Base-by-base conservation (phyloP, 1,284 basidiomycete species). In the Rhodotorula sp. region DNA sequence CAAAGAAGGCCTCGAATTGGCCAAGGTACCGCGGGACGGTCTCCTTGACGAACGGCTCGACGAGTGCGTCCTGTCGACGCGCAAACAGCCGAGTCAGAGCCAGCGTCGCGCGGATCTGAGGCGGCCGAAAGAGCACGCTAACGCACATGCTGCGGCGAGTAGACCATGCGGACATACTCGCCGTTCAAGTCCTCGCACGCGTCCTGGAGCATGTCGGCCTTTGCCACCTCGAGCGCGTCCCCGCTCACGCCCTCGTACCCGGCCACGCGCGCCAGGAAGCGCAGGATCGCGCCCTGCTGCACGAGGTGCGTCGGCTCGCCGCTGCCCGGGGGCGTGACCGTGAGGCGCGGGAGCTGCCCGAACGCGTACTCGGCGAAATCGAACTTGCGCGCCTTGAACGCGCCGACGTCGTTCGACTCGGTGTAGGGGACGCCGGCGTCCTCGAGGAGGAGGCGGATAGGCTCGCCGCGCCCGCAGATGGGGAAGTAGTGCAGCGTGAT, bases 401-500 rank as follows among this genome's bases (percentile, higher is more conserved):
- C 13, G 12, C 42, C 49, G 9, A 58, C 48, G 14, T 61, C 63
- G 54, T 56, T 66, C 16, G 44, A 44, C 42, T 60, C 63, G 42
- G 41, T 14, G 54, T 52, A 70, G 27, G 44, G 14, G 16, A 66
- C 27, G n/a, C 54, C 54, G 16, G 49, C 62, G 60, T 70, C 68
- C 13, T 44, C 55, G 54, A 70, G 63, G 45, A 70, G 45, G 48
- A 48, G 21, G 16, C 68, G 63, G 34, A 70, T 56, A 0, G 68
- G 64, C 55, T 65, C 68, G 27, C 56, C 68, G 17, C 68, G 68
- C 9, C 68, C 68, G 12, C 50, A 49, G 66, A 67, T 67, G 54
- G 34, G 52, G 41, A 67, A 67, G 66, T 48, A 49, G 27, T 48
- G 58, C 12, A 49, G 59, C 19, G 21, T 27, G 44, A 45, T 19